phyloP scores from a whole-genome alignment of 345 rosid species.

The Arabidopsis suecica region DNA sequence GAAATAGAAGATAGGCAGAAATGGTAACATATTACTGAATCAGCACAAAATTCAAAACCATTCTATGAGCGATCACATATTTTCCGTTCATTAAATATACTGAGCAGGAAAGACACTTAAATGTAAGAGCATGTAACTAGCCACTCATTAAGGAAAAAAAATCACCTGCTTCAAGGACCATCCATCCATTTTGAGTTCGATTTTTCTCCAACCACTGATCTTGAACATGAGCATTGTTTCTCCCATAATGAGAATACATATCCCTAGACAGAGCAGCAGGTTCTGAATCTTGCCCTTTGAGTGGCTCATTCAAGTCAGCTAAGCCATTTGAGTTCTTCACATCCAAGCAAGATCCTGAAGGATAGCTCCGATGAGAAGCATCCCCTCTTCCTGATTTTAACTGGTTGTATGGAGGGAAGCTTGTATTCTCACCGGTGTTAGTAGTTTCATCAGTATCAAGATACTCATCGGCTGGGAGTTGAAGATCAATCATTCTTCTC shows the following conservation, averaged over 20 bases:
- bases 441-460: constrained; percentile 42
- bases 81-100: neutral
- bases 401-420: constrained; percentile 8
- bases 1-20: constrained; percentile 7
- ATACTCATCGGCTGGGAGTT: constrained; percentile 57
- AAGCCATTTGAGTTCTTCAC: constrained; percentile 43
- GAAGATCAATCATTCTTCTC: constrained; percentile 62
- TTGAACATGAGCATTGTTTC: constrained; percentile 40
- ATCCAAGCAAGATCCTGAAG: constrained; percentile 44
- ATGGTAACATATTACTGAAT: neutral
- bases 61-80: neutral
- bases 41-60: constrained; percentile 1
- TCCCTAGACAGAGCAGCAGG: constrained; percentile 39
- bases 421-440: constrained; percentile 16
- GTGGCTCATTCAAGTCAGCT: constrained; percentile 63
- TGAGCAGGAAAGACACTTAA: neutral
- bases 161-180: constrained; percentile 62
- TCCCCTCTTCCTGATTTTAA: constrained; percentile 42
- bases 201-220: constrained; percentile 46
- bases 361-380: constrained; percentile 38
- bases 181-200: constrained; percentile 41
- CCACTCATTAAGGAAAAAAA: constrained; percentile 27
- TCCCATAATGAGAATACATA: constrained; percentile 51
- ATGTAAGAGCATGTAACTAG: constrained; percentile 8
- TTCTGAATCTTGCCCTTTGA: constrained; percentile 49